Conservation (phyloP, 495 filamentous ascomycete genomes). For the Penicillium longicatenatum region DNA sequence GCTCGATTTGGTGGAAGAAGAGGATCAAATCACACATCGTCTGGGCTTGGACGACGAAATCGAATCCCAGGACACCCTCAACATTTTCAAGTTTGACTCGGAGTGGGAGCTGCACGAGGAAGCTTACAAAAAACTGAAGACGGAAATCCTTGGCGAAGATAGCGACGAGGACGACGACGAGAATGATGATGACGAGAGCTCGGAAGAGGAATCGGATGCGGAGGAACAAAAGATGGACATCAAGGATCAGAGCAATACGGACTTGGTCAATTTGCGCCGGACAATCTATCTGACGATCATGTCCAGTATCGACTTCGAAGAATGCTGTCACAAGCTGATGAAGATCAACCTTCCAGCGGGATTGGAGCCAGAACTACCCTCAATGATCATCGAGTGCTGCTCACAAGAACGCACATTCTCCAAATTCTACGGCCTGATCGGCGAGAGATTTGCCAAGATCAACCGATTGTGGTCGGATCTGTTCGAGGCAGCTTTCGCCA, state of each 20-base stretch:
- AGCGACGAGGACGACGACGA: slow-evolving; percentile 77
- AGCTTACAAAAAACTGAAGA: slow-evolving; percentile 84
- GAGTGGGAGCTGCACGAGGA: slow-evolving; percentile 91
- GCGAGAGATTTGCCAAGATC: slow-evolving; percentile 91
- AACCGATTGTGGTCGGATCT: slow-evolving; percentile 93
- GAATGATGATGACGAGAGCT: slow-evolving; percentile 69
- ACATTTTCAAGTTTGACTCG: slow-evolving; percentile 93
- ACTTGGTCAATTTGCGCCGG: slow-evolving; percentile 87
- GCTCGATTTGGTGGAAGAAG: slow-evolving; percentile 92
- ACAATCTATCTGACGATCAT: slow-evolving; percentile 98
- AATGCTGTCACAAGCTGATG: slow-evolving; percentile 93
- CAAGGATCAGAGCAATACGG: slow-evolving; percentile 95
- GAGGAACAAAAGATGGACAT: slow-evolving; percentile 82
- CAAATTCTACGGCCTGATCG: slow-evolving; percentile 94
- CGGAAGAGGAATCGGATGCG: slow-evolving; percentile 77
- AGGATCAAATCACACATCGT: slow-evolving; percentile 93
- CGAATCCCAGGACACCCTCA: slow-evolving; percentile 79
- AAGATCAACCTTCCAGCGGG: slow-evolving; percentile 87
- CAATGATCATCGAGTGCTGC: slow-evolving; percentile 96
- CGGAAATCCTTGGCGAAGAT: slow-evolving; percentile 91
- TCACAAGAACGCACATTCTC: slow-evolving; percentile 94
- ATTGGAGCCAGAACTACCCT: slow-evolving; percentile 84
- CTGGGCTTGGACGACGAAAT: slow-evolving; percentile 78
- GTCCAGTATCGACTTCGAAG: slow-evolving; percentile 91
- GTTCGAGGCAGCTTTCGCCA: slow-evolving; percentile 83